Evolutionary conservation across 805 yeast genomes (phyloP).

Genomic region (Metschnikowia colocasiae): DNA sequence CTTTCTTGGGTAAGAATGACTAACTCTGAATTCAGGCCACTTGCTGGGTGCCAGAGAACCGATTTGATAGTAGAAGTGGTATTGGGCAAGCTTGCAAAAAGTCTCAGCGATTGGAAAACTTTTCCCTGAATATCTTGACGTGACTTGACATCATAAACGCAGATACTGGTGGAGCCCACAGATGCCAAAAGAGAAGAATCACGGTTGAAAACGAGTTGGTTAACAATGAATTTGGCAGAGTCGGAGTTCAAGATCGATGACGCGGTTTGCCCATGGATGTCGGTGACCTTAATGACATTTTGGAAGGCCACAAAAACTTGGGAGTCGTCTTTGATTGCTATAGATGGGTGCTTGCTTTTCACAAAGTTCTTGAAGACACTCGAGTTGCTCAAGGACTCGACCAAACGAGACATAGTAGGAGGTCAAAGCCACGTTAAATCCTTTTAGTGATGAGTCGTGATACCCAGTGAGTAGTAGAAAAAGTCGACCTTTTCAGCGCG

Average conservation of each 20-base stretch:
- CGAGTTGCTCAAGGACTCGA: slow-evolving; percentile 1
- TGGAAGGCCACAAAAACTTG: slow-evolving; percentile 12
- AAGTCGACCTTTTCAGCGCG: neutral
- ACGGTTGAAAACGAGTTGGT: slow-evolving; percentile 9
- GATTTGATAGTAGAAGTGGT: slow-evolving; percentile 1
- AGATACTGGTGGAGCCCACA: slow-evolving; percentile 9
- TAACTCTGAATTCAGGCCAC: slow-evolving; percentile 12
- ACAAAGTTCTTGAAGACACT: slow-evolving; percentile 8
- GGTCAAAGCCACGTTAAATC: neutral
- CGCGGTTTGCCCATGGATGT: slow-evolving; percentile 6
- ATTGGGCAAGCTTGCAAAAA: neutral
- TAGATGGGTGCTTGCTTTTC: neutral
- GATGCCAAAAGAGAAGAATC: slow-evolving; percentile 14
- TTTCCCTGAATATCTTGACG: neutral
- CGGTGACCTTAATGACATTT: slow-evolving; percentile 13
- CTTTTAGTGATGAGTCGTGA: neutral
- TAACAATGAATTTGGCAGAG: slow-evolving; percentile 5
- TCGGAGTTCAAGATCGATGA: slow-evolving; percentile 7
- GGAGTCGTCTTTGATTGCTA: slow-evolving; percentile 11
- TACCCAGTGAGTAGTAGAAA: neutral
- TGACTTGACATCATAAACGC: slow-evolving; percentile 10
- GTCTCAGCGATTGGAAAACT: neutral
- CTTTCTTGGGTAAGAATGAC: slow-evolving; percentile 13
- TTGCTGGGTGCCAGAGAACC: slow-evolving; percentile 18
- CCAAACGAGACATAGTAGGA: neutral